Evolutionary conservation across 2,329 filamentous ascomycete species (phyloP).

Genomic region (Neoarthrinium moseri): DNA sequence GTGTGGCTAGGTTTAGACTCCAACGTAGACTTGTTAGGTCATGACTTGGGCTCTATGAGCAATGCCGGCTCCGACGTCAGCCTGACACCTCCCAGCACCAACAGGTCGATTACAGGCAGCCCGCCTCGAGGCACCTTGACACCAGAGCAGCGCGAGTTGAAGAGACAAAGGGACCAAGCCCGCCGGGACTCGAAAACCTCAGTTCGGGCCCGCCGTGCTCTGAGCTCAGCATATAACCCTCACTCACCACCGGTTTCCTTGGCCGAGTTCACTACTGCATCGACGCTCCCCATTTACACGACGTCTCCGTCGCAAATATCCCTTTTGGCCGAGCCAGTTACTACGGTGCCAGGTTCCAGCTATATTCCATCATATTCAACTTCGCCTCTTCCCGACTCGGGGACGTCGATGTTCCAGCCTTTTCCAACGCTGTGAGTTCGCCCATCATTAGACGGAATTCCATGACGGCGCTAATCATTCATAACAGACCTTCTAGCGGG

Average conservation of each 20-base stretch:
- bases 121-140: constrained; percentile 54
- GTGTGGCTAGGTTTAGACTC: constrained; percentile 30
- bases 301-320: constrained; percentile 49
- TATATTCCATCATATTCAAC: constrained; percentile 50
- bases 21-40: constrained; percentile 36
- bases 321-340: constrained; percentile 48
- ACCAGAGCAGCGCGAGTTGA: constrained; percentile 60
- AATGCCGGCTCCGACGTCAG: constrained; percentile 44
- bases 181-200: constrained; percentile 58
- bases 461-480: not conserved
- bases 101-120: constrained; percentile 56
- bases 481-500: constrained; percentile 31
- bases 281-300: constrained; percentile 49
- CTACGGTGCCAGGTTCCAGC: constrained; percentile 37
- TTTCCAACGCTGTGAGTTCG: constrained; percentile 25
- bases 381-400: constrained; percentile 43
- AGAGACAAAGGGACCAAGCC: constrained; percentile 58
- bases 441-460: too few relatives aligned
- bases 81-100: constrained; percentile 47
- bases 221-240: constrained; percentile 39
- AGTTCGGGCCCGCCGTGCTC: constrained; percentile 48
- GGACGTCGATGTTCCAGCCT: constrained; percentile 25
- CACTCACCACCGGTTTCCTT: constrained; percentile 40
- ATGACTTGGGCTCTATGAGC: constrained; percentile 46
- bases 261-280: constrained; percentile 39